Evolutionary conservation across 352 stramenopile species (phyloP).

Genomic region (Thraustochytrium sp.): DNA sequence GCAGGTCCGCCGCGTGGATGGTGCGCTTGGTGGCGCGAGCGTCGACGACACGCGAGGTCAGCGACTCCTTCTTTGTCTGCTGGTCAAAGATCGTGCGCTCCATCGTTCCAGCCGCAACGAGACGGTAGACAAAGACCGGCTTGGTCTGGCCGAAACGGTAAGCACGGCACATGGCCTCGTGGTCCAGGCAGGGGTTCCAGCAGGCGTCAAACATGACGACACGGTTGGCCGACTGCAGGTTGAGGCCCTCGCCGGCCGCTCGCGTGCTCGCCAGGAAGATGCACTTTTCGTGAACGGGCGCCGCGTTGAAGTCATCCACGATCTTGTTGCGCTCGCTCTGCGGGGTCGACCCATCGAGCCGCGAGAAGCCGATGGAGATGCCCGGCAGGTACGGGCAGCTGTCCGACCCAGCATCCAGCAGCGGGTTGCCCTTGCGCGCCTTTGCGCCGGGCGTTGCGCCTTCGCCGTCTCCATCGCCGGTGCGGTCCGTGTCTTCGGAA

Average conservation of each 20-base stretch:
- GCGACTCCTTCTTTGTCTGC: conserved; percentile 77
- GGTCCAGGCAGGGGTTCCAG: conserved; percentile 82
- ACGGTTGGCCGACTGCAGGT: conserved; percentile 74
- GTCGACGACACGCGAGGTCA: conserved; percentile 77
- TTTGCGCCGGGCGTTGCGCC: too few relatives aligned
- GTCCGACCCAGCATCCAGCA: neutral
- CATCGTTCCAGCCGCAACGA: conserved; percentile 81
- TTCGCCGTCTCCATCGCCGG: neutral
- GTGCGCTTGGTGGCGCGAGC: conserved; percentile 28
- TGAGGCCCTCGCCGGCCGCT: conserved; percentile 61
- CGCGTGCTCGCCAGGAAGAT: conserved; percentile 45
- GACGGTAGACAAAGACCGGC: conserved; percentile 81
- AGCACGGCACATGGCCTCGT: conserved; percentile 82
- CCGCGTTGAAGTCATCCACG: conserved; percentile 41
- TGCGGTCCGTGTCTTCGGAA: neutral
- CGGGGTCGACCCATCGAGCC: conserved; percentile 35
- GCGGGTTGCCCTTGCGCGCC: too few relatives aligned
- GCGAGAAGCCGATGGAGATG: neutral
- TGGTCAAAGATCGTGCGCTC: conserved; percentile 85
- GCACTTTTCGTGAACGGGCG: neutral
- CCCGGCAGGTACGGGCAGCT: neutral
- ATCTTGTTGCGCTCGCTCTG: neutral
- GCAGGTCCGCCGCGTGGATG: neutral
- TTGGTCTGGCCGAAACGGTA: conserved; percentile 85
- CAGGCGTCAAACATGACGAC: conserved; percentile 84